phyloP scores from a whole-genome alignment of 1,284 basidiomycete species.

The Pseudozyma hubeiensis region DNA sequence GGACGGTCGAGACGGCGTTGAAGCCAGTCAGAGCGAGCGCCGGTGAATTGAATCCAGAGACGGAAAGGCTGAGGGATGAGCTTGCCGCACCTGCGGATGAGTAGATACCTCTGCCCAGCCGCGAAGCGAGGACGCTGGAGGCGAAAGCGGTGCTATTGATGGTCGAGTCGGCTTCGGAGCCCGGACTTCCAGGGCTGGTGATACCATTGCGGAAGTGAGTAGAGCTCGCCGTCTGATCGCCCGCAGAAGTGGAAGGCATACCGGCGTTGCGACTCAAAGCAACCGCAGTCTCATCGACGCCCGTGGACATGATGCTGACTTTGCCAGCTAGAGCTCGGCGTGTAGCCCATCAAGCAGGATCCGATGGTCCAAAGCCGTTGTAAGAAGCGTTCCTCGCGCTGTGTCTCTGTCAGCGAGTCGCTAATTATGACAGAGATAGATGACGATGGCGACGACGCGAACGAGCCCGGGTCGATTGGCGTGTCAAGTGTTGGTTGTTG shows the following conservation, averaged over 20 bases:
- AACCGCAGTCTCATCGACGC: slow-evolving; percentile 9
- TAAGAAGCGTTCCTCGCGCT: background rate
- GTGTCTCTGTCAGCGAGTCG: too few species aligned
- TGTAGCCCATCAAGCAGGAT: slow-evolving; percentile 15
- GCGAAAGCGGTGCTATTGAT: slow-evolving; percentile 39
- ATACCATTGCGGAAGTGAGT: slow-evolving; percentile 33
- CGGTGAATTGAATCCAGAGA: slow-evolving; percentile 41
- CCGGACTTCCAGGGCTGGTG: slow-evolving; percentile 36
- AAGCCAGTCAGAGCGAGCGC: slow-evolving; percentile 46
- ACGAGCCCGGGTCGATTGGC: too few species aligned
- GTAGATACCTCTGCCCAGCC: slow-evolving; percentile 35
- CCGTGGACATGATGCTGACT: slow-evolving; percentile 11
- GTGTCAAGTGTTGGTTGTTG: too few species aligned
- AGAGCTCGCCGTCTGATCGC: slow-evolving; percentile 12
- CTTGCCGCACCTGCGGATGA: slow-evolving; percentile 28
- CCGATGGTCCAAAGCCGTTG: background rate
- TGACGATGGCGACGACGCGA: background rate
- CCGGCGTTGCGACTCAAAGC: slow-evolving; percentile 11
- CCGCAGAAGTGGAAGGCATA: slow-evolving; percentile 2
- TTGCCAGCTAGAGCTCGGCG: slow-evolving; percentile 3
- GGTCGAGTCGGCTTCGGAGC: slow-evolving; percentile 46
- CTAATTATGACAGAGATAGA: too few species aligned
- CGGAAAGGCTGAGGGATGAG: slow-evolving; percentile 33
- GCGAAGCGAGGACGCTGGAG: slow-evolving; percentile 36
- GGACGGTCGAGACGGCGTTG: slow-evolving; percentile 62